Percentiles rank a stretch among this genome's conserved stretches.
phyloP scores from a whole-genome alignment of 176 grass and related monocot species.

The Oryza brachyantha region DNA sequence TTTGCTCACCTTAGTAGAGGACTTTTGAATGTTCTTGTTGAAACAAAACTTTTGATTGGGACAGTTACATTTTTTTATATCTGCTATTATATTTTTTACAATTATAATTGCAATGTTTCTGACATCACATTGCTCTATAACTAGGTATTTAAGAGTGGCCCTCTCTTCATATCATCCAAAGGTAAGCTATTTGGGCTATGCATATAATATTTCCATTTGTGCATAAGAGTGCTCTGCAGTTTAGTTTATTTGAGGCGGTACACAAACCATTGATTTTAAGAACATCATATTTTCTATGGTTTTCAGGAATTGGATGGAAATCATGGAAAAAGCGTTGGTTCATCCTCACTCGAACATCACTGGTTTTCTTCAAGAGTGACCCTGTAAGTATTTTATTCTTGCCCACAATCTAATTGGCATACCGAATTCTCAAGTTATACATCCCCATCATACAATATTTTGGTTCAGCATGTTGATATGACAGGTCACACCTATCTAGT shows the following conservation, averaged over 20 bases:
- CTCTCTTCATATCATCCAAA: slow-evolving; percentile 99
- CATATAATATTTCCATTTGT: not conserved
- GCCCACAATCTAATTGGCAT: not conserved
- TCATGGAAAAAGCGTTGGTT: slow-evolving; percentile 99
- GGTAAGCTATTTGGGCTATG: slow-evolving; percentile 42
- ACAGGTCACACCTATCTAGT: not conserved
- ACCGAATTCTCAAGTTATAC: not conserved
- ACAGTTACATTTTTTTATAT: not conserved
- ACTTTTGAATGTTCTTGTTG: not conserved
- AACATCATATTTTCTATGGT: slow-evolving; percentile 1
- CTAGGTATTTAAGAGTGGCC: slow-evolving; percentile 98
- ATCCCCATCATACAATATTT: not conserved
- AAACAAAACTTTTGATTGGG: not conserved
- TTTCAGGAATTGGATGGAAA: slow-evolving; percentile 98
- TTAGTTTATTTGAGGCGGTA: slow-evolving; percentile 6
- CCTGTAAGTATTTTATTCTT: slow-evolving; percentile 68
- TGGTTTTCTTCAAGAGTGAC: slow-evolving; percentile 99
- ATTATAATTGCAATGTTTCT: slow-evolving; percentile 4
- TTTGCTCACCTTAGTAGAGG: not conserved
- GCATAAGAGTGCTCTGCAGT: not conserved
- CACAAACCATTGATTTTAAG: not conserved
- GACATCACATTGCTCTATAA: slow-evolving; percentile 20
- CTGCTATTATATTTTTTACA: not conserved
- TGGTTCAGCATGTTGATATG: slow-evolving; percentile 1
- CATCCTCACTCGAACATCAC: slow-evolving; percentile 89